Percentiles rank a stretch among this genome's conserved stretches.
Conservation (phyloP, 1,139 yeast species). For the Suhomyces coccinellae region DNA sequence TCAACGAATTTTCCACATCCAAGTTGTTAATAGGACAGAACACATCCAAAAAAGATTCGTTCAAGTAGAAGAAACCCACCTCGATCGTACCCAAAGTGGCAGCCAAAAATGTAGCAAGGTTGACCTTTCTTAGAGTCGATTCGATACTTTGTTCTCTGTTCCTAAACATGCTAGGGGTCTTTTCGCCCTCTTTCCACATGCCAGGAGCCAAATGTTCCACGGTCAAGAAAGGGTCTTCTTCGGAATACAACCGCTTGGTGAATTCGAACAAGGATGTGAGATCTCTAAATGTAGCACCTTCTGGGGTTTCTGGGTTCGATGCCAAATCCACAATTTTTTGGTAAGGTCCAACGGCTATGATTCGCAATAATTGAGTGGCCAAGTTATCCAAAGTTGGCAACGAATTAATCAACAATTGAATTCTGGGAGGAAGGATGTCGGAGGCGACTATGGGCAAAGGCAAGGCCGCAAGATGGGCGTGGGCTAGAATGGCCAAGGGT, state of each 20-base stretch:
- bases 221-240: constrained; percentile 66
- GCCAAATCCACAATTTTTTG: constrained; percentile 73
- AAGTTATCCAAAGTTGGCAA: constrained; percentile 74
- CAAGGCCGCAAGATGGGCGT: constrained; percentile 57
- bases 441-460: constrained; percentile 60
- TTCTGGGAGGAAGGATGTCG: constrained; percentile 56
- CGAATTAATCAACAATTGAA: constrained; percentile 62
- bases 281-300: constrained; percentile 73
- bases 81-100: constrained; percentile 84
- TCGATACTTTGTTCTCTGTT: constrained; percentile 66
- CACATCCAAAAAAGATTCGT: constrained; percentile 79
- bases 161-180: constrained; percentile 56
- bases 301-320: constrained; percentile 68
- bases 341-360: constrained; percentile 68
- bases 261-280: constrained; percentile 75
- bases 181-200: constrained; percentile 63
- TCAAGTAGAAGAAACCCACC: constrained; percentile 82
- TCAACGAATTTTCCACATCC: constrained; percentile 43
- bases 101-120: constrained; percentile 80
- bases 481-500: constrained; percentile 41
- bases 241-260: constrained; percentile 61
- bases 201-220: constrained; percentile 65
- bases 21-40: constrained; percentile 67
- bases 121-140: constrained; percentile 75
- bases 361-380: constrained; percentile 69